phyloP scores from a whole-genome alignment of 116 monocot genomes.

The Phalaenopsis hybrid region DNA sequence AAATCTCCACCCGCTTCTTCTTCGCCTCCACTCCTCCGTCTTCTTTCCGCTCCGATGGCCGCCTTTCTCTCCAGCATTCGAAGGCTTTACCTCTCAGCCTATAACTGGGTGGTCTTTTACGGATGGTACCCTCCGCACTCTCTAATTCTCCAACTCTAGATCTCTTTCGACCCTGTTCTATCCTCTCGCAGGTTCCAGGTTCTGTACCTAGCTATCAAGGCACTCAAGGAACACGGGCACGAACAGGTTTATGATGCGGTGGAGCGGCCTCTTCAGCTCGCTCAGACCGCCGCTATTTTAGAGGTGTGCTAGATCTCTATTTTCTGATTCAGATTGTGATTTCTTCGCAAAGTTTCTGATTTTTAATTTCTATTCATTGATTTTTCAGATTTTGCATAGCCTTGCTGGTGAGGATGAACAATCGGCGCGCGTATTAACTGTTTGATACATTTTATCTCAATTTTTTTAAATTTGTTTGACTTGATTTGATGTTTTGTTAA shows the following conservation, averaged over 20 bases:
- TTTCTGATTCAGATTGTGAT: conserved; percentile 7
- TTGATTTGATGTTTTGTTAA: background rate
- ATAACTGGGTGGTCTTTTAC: conserved; percentile 80
- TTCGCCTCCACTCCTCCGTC: background rate
- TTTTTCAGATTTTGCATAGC: conserved; percentile 82
- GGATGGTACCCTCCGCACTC: conserved; percentile 48
- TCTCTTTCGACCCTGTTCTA: background rate
- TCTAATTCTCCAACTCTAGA: conserved; percentile 5
- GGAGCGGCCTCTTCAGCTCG: conserved; percentile 81
- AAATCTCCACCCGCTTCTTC: background rate
- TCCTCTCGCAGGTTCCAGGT: conserved; percentile 61
- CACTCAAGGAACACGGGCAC: conserved; percentile 55
- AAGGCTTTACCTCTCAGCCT: conserved; percentile 72
- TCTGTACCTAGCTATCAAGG: conserved; percentile 64
- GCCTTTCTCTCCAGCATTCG: conserved; percentile 40
- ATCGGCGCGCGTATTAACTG: background rate
- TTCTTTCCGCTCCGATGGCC: conserved; percentile 43
- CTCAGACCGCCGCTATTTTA: conserved; percentile 81
- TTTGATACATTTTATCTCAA: background rate
- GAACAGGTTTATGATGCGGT: conserved; percentile 71
- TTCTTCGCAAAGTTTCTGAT: conserved; percentile 2
- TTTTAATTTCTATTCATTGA: background rate
- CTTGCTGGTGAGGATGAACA: conserved; percentile 59
- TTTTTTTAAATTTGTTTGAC: background rate
- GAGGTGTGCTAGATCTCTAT: conserved; percentile 34